A percentile compares a stretch with the other conserved stretches of the same genome.
These are phyloP conservation scores for Monosporascus cannonballus DNA, from an alignment of 2,329 filamentous ascomycete genomes.

Conservation along the genomic window DNA sequence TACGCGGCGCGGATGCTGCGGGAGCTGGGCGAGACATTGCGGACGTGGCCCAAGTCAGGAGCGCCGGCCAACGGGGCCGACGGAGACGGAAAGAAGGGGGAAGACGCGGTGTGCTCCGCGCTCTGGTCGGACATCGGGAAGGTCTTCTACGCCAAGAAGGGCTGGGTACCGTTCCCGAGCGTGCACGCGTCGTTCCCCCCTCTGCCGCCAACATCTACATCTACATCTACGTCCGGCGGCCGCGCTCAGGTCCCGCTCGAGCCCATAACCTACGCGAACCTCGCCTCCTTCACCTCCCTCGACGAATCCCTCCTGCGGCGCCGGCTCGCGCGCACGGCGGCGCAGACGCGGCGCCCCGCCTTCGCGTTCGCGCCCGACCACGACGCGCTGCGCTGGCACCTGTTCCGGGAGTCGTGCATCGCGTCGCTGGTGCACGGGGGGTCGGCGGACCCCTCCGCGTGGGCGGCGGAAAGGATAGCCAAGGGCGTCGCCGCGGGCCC, in stretches of 20 bases:
- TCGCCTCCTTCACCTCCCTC: constrained; percentile 54
- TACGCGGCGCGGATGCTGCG: constrained; percentile 74
- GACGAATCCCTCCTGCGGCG: constrained; percentile 59
- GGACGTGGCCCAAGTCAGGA: constrained; percentile 28
- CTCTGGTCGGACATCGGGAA: constrained; percentile 85
- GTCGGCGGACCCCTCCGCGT: not conserved
- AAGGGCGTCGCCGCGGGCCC: constrained; percentile 52
- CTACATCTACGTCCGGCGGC: constrained; percentile 17
- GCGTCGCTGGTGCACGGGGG: constrained; percentile 51
- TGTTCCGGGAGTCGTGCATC: constrained; percentile 76
- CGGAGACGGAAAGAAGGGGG: constrained; percentile 5
- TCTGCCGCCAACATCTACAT: constrained; percentile 15
- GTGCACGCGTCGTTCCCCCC: constrained; percentile 62
- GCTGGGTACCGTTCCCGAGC: constrained; percentile 72
- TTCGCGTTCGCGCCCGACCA: constrained; percentile 65
- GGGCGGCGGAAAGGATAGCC: constrained; percentile 41
- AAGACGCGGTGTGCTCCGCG: constrained; percentile 58
- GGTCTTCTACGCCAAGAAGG: constrained; percentile 68
- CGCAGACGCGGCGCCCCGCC: constrained; percentile 36
- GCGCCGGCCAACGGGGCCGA: not conserved
- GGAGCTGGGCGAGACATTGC: constrained; percentile 49
- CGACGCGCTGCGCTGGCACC: constrained; percentile 68
- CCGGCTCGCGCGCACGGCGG: constrained; percentile 35
- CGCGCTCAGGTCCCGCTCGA: not conserved
- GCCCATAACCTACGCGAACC: constrained; percentile 51